Evolutionary conservation across 1,139 yeast genomes (phyloP), one percentile per base, ranked within the genome.

Genomic region (Yamadazyma trypodendri): DNA sequence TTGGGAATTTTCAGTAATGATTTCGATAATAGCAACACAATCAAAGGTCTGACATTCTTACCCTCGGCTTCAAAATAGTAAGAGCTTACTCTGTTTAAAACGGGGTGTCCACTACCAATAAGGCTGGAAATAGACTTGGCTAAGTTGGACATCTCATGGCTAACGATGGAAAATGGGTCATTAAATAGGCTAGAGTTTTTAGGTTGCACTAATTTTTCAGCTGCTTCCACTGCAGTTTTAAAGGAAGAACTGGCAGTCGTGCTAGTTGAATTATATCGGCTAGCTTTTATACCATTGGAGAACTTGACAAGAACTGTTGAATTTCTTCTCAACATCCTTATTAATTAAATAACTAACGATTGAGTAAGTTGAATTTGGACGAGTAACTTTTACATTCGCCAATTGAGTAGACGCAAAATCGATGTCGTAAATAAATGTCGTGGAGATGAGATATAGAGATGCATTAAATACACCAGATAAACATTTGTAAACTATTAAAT

Each of bases 31-130:
- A 92, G 65, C 41, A 92, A 68, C 14, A 92, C 97, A 45, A 92
- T 77, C 51, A 92, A 65, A 2, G 99, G 99, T 42, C 99, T 75
- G 21, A 94, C 88, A 55, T 89, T 95, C 62, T 92, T 92, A 8
- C 98, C 98, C 56, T 90, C 96, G 15, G 94, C 87, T 60, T 90
- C 96, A 52, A 94, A 90, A 63, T 92, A 92, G 63, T 94, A 92
- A 34, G 90, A 80, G 18, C 96, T 84, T 4, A 90, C 96, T 50
- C 95, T 72, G 61, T 90, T 89, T 42, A 92, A 71, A 5, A 94
- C 83, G 1, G 97, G 97, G 55, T 90, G 96, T 6, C 96, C 95
- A 0, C 95, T 84, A 1, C 97, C 97, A 41, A 92, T 81, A 42
- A 92, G 72, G 23, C 75, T 68, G 34, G 96, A 95, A 45, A 92